Base-by-base conservation (phyloP, 2,329 filamentous ascomycete genomes). In the Paecilomyces dactylethromorphus region DNA sequence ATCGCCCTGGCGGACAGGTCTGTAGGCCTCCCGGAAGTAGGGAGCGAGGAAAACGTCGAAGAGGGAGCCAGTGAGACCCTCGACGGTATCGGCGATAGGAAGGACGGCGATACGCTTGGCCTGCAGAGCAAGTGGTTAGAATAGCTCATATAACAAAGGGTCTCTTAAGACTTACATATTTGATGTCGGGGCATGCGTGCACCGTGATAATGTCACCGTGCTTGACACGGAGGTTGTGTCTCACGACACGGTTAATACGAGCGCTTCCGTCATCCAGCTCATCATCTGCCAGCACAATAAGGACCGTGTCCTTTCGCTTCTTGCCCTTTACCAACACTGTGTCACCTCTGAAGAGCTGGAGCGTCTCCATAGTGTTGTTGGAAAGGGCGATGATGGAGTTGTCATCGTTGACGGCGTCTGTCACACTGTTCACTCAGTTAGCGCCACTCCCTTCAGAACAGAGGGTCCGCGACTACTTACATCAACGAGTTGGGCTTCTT, bases 401-500 rank as follows among this genome's bases (percentile, higher is more conserved):
- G 81, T 99, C 94, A 88, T 99, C 94, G 80, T 96, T 99, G 71
- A 90, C 86, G 77, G 94, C 92, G 85, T 99, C 95, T 73, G 94
- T 97, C 66, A 99, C 94, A 81, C 92, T 96, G 71, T 66, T 58
- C 56, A 54, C 57, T 59, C 49, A 58, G 63, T 69, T 59, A 70
- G 66, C 63, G 64, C 56, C 60, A 54, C 56, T 58, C 54, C 49
- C 32, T 51, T 12, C 33, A 24, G 45, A 51, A 58, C 26, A 21
- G 24, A 53, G 29, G 26, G 53, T 53, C 18, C 49, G 13, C 11
- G 39, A 15, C 32, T 52, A 77, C 88, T 76, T 83, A 96, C 92
- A 99, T 96, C 76, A 99, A 81, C 73, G 93, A 95, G 81, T 99
- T 99, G 70, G 92, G 92, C 91, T 99, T 99, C 92, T 99, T 99